phyloP scores from a whole-genome alignment of 805 yeast genomes.

The Candida awuae region DNA sequence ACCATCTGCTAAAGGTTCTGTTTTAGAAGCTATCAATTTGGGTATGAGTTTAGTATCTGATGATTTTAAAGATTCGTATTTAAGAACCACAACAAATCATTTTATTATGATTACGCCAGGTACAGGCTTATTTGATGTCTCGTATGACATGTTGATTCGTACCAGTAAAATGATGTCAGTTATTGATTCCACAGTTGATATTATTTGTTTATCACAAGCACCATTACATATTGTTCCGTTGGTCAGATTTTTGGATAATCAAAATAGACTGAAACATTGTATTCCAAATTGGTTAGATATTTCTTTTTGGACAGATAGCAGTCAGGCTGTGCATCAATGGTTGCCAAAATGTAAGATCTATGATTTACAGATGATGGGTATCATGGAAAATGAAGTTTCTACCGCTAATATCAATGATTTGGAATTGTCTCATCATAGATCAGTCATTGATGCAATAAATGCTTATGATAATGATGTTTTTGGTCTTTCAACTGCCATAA shows the following conservation, averaged over 20 bases:
- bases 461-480: conserved; percentile 59
- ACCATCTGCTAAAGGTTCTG: conserved; percentile 85
- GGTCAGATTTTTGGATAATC: conserved; percentile 57
- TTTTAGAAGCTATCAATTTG: conserved; percentile 78
- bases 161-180: conserved; percentile 70
- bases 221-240: conserved; percentile 91
- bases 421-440: conserved; percentile 25
- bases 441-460: conserved; percentile 56
- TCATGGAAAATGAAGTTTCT: conserved; percentile 83
- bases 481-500: conserved; percentile 6
- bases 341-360: conserved; percentile 91
- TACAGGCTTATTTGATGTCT: conserved; percentile 88
- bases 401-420: conserved; percentile 60
- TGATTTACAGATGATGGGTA: conserved; percentile 96
- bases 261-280: conserved; percentile 52
- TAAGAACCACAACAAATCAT: conserved; percentile 87
- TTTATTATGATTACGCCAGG: conserved; percentile 86
- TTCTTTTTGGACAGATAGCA: conserved; percentile 72
- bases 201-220: conserved; percentile 81
- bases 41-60: conserved; percentile 72
- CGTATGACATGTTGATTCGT: conserved; percentile 61
- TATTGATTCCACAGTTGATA: conserved; percentile 80
- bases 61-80: conserved; percentile 75
- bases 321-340: conserved; percentile 54
- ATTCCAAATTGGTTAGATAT: conserved; percentile 95